Base-by-base conservation (phyloP, 257 asterid genomes). In the Henckelia pumila region DNA sequence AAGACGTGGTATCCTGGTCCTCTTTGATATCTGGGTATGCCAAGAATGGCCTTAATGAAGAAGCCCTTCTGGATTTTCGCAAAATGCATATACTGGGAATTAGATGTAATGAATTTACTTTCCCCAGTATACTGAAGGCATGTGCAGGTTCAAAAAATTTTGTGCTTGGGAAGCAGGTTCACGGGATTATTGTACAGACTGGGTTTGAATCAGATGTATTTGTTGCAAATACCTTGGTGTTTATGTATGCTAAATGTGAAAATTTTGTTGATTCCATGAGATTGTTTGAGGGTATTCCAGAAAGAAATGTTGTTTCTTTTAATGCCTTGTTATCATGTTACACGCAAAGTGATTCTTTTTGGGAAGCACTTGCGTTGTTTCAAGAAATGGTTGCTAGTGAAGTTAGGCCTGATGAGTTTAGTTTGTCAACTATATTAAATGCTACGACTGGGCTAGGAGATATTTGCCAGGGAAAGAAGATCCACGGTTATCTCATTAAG, bases 1-100 rank as follows among this genome's bases (percentile, higher is more conserved):
- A 83, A 8, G 97, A 89, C 66, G 77, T 85, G 80, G 88, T 89
- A 40, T 84, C 91, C 17, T 88, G 95, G 97, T 87, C 97, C 26
- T 73, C 95, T 53, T 73, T 89, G 79, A 76, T 89, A 69, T 85
- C 97, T 6, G 95, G 97, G 32, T 89, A 84, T 68, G 79, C 80
- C 35, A 85, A 87, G 71, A 81, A 81, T 81, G 97, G 95, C 20
- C 69, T 71, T 52, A 76, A 83, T 35, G 69, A 73, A 56, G 88
- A 87, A 64, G 94, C 95, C 58, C 76, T 85, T 58, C 74, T 62
- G 73, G 77, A 85, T 16, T 89, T 85, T 50, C 80, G 70, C 1
- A 83, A 82, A 66, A 81, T 85, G 84, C 83, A 82, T 70, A 44
- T n/a, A 49, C 70, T 87, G 82, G 94, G 85, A 30, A 65, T 88